These are phyloP conservation scores for Candida frijolesensis DNA, from an alignment of 1,139 yeast species.

Conservation along the genomic window DNA sequence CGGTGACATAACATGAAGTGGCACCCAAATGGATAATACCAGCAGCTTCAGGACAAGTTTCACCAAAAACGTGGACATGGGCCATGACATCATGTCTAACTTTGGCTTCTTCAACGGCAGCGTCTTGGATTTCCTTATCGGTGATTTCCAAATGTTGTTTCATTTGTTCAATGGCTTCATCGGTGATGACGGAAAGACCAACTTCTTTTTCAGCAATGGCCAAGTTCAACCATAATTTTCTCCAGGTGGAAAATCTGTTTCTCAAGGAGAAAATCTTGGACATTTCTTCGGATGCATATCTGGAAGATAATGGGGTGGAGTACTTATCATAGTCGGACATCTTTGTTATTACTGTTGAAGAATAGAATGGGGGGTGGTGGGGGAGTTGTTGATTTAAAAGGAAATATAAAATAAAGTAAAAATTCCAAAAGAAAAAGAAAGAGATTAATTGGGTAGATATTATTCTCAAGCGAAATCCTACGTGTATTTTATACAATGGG, in stretches of 20 bases:
- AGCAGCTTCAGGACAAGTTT: conserved; percentile 92
- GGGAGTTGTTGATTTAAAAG: not conserved
- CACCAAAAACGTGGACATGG: conserved; percentile 94
- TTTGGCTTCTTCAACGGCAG: conserved; percentile 92
- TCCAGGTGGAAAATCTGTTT: conserved; percentile 97
- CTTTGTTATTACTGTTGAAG: not conserved
- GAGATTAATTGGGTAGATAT: too few species aligned
- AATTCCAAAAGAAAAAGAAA: not conserved
- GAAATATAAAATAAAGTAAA: not conserved
- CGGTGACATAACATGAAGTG: conserved; percentile 96
- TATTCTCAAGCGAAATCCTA: not conserved
- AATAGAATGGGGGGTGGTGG: not conserved
- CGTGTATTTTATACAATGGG: not conserved
- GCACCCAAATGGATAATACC: conserved; percentile 99
- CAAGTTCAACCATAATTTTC: conserved; percentile 93
- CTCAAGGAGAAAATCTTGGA: conserved; percentile 86
- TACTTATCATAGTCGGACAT: conserved; percentile 64
- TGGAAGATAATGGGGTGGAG: conserved; percentile 89
- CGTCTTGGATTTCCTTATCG: conserved; percentile 88
- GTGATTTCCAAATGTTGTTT: conserved; percentile 74
- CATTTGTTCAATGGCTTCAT: conserved; percentile 91
- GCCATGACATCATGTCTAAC: conserved; percentile 99
- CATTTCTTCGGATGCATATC: conserved; percentile 98
- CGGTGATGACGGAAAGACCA: conserved; percentile 81
- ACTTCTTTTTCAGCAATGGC: conserved; percentile 95